A percentile compares a stretch with the other conserved stretches of the same genome.
Evolutionary conservation across 441 rosid species (phyloP).

Genomic region (Manihot esculenta): DNA sequence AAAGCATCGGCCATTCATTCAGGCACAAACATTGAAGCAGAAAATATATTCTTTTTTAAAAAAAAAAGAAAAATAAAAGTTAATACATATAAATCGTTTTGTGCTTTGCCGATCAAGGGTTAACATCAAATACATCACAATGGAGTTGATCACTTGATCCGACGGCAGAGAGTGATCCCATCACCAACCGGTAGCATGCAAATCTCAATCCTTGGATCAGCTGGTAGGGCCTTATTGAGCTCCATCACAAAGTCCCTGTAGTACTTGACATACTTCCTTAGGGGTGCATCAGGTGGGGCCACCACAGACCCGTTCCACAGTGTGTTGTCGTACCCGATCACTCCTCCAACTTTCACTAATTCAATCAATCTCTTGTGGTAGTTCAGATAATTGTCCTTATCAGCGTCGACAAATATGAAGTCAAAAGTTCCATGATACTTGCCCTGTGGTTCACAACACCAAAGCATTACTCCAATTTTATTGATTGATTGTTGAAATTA

Average conservation of each 20-base stretch:
- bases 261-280: constrained; percentile 75
- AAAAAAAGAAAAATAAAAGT: background rate
- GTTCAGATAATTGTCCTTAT: constrained; percentile 88
- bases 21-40: constrained; percentile 5
- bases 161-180: constrained; percentile 95
- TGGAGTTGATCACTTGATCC: constrained; percentile 46
- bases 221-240: constrained; percentile 91
- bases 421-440: constrained; percentile 70
- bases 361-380: constrained; percentile 79
- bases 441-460: constrained; percentile 42
- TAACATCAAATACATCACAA: background rate
- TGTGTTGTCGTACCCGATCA: constrained; percentile 97
- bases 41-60: too few relatives aligned
- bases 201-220: constrained; percentile 92
- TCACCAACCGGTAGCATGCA: constrained; percentile 96
- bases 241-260: constrained; percentile 86
- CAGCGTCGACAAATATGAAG: constrained; percentile 93
- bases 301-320: constrained; percentile 93
- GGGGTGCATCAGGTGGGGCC: constrained; percentile 74
- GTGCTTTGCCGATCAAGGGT: background rate
- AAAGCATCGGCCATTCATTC: constrained; percentile 1
- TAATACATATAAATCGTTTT: background rate
- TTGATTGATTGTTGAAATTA: background rate
- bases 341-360: constrained; percentile 76
- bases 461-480: background rate